A percentile compares a stretch with the other conserved stretches of the same genome.
phyloP scores from a whole-genome alignment of 257 asterid genomes.

The Rauvolfia tetraphylla region DNA sequence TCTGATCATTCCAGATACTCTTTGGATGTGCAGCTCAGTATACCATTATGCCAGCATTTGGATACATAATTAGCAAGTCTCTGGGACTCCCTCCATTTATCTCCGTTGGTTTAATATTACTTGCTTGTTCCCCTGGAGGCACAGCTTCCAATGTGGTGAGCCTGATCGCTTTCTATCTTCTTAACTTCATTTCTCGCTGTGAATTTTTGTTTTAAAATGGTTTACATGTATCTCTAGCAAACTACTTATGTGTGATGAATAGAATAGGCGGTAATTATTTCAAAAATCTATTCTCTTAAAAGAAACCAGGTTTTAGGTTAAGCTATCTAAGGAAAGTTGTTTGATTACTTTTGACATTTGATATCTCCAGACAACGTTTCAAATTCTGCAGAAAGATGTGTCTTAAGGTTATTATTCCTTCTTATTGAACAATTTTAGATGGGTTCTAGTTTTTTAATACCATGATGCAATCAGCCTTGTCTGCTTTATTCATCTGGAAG shows the following conservation, averaged over 20 bases:
- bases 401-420: neutral
- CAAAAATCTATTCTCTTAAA: neutral
- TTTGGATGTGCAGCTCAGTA: conserved; percentile 86
- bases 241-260: neutral
- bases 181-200: neutral
- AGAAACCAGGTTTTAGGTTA: neutral
- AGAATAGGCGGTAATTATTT: neutral
- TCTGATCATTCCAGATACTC: conserved; percentile 46
- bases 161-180: conserved; percentile 1
- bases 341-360: neutral
- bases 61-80: conserved; percentile 59
- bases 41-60: conserved; percentile 76
- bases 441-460: neutral
- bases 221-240: neutral
- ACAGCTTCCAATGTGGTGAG: conserved; percentile 97
- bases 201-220: neutral
- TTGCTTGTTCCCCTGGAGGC: conserved; percentile 93
- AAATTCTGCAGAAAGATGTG: neutral
- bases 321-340: neutral
- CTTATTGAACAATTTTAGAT: neutral
- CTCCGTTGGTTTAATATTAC: conserved; percentile 79
- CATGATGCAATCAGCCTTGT: neutral
- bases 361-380: neutral
- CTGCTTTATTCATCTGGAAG: neutral
- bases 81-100: conserved; percentile 76